Base-by-base conservation (phyloP, 768 basidiomycete species). In the Lactifluus volemus region DNA sequence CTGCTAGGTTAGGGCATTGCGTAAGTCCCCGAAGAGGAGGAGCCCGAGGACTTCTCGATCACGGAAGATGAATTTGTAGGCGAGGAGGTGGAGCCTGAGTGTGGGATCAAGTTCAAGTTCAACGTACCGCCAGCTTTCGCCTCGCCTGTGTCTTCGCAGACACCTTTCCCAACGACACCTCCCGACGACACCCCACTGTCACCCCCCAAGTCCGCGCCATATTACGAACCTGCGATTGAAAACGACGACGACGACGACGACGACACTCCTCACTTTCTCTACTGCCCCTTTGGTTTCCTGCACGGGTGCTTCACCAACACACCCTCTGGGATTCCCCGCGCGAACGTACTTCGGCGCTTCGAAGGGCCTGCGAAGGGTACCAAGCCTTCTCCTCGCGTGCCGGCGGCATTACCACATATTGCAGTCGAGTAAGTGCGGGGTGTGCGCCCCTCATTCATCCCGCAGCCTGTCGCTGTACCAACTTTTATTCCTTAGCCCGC, bases 41-140 rank as follows among this genome's bases (percentile, higher is more conserved):
- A 82, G 32, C 69, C 72, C 3, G 72, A 74, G 44, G 69, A 70
- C 4, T 11, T 11, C 17, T 45, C 64, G 5, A 60, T 56, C 14
- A 75, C 75, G 29, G 79, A 79, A 14, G 77, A 77, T 21, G 79
- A 82, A 47, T 78, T 83, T 65, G 77, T 83, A 58, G 84, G 83
- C 34, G 81, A 85, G 53, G 74, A 71, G 58, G 80, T n/a, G n/a
- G n/a, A n/a, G n/a, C n/a, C 81, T 47, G 82, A 77, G 45, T 75
- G 84, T 36, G 89, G 88, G 5, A 87, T 91, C 68, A 83, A 79
- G 63, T 89, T 90, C 66, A 86, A 79, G 3, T 89, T 90, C 63
- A 83, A 81, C 3, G 81, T 84, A n/a, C 84, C 88, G n/a, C 69
- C 74, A 4, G 49, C 49, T 15, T 68, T 62, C 60, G 68, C 68